A percentile compares a stretch with the other conserved stretches of the same genome.
phyloP scores from a whole-genome alignment of 805 yeast genomes.

The Torulaspora quercuum region DNA sequence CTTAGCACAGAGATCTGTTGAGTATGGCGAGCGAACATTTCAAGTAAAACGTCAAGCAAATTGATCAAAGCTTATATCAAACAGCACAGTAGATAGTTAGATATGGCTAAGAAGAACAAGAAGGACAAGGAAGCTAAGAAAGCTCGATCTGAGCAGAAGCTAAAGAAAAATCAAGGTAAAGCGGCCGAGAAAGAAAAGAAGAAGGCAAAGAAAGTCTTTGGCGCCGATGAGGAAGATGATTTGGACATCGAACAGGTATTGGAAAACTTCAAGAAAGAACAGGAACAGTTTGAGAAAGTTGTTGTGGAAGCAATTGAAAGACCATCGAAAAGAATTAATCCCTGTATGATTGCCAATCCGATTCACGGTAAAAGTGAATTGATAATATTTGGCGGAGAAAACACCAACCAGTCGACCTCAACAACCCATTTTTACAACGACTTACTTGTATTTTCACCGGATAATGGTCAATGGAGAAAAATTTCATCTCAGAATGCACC shows the following conservation, averaged over 20 bases:
- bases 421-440: constrained; percentile 77
- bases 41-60: neutral
- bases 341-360: constrained; percentile 73
- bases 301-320: constrained; percentile 52
- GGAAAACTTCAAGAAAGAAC: constrained; percentile 73
- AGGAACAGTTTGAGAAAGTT: constrained; percentile 71
- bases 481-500: constrained; percentile 83
- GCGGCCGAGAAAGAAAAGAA: constrained; percentile 74
- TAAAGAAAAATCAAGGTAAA: constrained; percentile 68
- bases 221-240: constrained; percentile 77
- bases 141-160: constrained; percentile 81
- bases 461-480: constrained; percentile 76
- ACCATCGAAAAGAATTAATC: constrained; percentile 70
- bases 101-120: constrained; percentile 84
- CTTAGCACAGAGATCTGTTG: too few relatives aligned
- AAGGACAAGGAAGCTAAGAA: constrained; percentile 88
- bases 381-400: constrained; percentile 87
- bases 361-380: constrained; percentile 72
- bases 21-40: too few relatives aligned
- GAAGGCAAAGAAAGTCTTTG: constrained; percentile 59
- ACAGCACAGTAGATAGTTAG: neutral
- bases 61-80: neutral
- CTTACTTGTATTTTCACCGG: constrained; percentile 65
- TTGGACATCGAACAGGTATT: constrained; percentile 81
- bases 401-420: constrained; percentile 43